phyloP scores from a whole-genome alignment of 192 early-diverging fungal genomes.

The Endogone sp. region DNA sequence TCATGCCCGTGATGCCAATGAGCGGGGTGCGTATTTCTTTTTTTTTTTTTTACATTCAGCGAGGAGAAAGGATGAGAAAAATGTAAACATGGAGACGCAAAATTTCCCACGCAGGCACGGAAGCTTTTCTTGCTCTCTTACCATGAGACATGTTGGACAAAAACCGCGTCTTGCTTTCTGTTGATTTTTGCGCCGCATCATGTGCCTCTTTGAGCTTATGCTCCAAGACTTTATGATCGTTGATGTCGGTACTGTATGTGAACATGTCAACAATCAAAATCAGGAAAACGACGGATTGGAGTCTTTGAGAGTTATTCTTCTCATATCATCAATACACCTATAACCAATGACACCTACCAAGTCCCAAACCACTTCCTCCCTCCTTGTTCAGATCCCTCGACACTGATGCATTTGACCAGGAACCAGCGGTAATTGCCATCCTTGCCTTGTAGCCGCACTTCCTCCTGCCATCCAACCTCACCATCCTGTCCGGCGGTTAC shows the following conservation, averaged over 20 bases:
- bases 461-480: constrained; percentile 40
- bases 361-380: constrained; percentile 52
- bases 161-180: constrained; percentile 58
- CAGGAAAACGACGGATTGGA: no score
- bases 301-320: no score
- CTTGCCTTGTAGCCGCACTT: constrained; percentile 36
- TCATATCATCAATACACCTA: no score
- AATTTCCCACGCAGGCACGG: background rate
- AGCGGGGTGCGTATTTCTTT: constrained; percentile 78
- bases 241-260: constrained; percentile 46
- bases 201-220: constrained; percentile 55
- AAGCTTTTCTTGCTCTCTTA: constrained; percentile 5
- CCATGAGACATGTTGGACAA: constrained; percentile 61
- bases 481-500: constrained; percentile 16
- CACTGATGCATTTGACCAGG: constrained; percentile 51
- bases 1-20: constrained; percentile 76
- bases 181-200: constrained; percentile 53
- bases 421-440: constrained; percentile 50
- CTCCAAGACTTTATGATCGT: constrained; percentile 54
- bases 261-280: constrained; percentile 5
- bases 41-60: no score
- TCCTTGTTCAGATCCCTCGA: constrained; percentile 42
- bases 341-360: constrained; percentile 25
- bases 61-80: background rate
- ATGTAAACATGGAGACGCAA: background rate